Evolutionary conservation across 768 basidiomycete genomes (phyloP).

Genomic region (Tubosaeta sp.): DNA sequence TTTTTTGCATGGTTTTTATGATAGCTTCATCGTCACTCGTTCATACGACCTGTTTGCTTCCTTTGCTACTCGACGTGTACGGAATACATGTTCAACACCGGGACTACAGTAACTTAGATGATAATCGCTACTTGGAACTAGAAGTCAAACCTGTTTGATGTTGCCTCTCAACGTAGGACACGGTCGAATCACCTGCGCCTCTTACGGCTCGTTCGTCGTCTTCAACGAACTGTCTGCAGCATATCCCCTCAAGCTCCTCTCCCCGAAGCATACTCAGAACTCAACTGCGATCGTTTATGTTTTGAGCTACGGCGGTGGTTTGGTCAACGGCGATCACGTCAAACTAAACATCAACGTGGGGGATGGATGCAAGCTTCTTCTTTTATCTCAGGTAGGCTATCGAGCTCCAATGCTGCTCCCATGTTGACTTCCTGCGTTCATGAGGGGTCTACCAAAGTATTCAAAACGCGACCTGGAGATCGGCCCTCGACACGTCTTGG

Average conservation of each 20-base stretch:
- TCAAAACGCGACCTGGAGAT: slow-evolving; percentile 69
- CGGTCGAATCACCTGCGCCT: slow-evolving; percentile 53
- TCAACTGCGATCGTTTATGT: slow-evolving; percentile 70
- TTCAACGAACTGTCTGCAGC: slow-evolving; percentile 74
- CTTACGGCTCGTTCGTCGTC: slow-evolving; percentile 51
- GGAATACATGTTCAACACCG: slow-evolving; percentile 31
- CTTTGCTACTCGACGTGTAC: slow-evolving; percentile 33
- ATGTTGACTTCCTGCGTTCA: slow-evolving; percentile 1
- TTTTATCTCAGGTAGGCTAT: slow-evolving; percentile 77
- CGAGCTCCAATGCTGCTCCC: background rate
- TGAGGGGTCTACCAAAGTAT: slow-evolving; percentile 93
- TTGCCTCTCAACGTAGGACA: slow-evolving; percentile 35
- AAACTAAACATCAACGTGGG: slow-evolving; percentile 59
- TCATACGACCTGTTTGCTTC: slow-evolving; percentile 7
- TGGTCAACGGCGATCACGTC: slow-evolving; percentile 82
- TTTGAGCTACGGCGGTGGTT: slow-evolving; percentile 86
- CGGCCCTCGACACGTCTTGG: slow-evolving; percentile 44
- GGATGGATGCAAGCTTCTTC: slow-evolving; percentile 52
- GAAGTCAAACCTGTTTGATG: background rate
- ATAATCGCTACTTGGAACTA: slow-evolving; percentile 8
- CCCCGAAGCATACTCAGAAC: slow-evolving; percentile 52
- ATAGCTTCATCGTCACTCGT: slow-evolving; percentile 22
- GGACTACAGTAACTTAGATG: slow-evolving; percentile 17
- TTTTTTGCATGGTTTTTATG: slow-evolving; percentile 27
- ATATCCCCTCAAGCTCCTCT: slow-evolving; percentile 87